Conservation (phyloP, 202 grass and related monocot genomes). For the Zizania palustris region DNA sequence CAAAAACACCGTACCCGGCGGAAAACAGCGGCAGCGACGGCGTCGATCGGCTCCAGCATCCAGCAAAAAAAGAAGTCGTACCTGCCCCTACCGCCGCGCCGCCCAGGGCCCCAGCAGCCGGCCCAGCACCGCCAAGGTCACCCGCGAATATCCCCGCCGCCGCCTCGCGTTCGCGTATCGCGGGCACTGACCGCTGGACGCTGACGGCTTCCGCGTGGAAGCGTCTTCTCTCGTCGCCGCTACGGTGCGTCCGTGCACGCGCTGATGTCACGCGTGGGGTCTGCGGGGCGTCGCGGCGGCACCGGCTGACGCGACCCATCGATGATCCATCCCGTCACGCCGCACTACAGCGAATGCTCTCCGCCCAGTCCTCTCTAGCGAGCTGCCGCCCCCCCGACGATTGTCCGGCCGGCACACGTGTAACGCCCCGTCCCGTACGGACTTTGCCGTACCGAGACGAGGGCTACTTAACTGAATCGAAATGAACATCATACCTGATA, state of each 20-base stretch:
- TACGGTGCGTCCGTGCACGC: constrained; percentile 1
- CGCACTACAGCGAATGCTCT: not conserved
- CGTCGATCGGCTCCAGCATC: not conserved
- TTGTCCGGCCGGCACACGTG: too few relatives aligned
- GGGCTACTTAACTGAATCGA: too few relatives aligned
- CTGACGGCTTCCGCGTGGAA: not conserved
- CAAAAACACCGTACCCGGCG: constrained; percentile 7
- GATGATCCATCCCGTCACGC: constrained; percentile 38
- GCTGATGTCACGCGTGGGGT: constrained; percentile 32
- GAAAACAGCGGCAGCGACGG: constrained; percentile 21
- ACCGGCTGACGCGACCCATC: constrained; percentile 31
- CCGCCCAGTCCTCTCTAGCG: too few relatives aligned
- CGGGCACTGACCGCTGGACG: not conserved
- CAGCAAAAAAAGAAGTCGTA: not conserved
- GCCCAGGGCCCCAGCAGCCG: constrained; percentile 15
- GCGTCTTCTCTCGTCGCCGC: not conserved
- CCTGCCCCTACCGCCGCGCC: constrained; percentile 31
- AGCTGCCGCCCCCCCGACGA: too few relatives aligned
- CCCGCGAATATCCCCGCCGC: not conserved
- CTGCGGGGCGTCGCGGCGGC: not conserved
- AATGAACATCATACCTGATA: too few relatives aligned
- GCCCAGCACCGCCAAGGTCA: not conserved
- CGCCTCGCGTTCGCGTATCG: too few relatives aligned
- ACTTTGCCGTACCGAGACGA: too few relatives aligned
- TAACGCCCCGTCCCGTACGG: too few relatives aligned